phyloP scores from a whole-genome alignment of 371 early-diverging fungal species.

The Saksenaea oblongispora region DNA sequence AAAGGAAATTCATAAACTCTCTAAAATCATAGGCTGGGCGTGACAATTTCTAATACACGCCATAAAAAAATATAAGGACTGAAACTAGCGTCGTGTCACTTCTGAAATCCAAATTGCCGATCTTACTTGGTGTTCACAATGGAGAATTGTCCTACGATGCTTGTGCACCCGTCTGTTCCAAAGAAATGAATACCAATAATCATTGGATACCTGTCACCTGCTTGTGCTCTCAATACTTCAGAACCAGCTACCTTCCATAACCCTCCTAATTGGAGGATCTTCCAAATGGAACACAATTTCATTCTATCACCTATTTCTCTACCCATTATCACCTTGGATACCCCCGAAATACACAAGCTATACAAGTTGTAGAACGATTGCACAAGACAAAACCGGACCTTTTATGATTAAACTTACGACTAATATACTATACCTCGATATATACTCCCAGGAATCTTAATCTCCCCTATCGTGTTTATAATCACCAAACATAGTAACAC shows the following conservation, averaged over 20 bases:
- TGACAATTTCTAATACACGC: slow-evolving; percentile 21
- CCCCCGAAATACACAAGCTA: slow-evolving; percentile 73
- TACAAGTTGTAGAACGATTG: slow-evolving; percentile 15
- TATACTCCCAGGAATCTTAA: neutral
- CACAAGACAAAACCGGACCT: neutral
- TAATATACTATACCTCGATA: neutral
- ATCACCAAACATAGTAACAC: neutral
- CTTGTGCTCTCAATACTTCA: slow-evolving; percentile 46
- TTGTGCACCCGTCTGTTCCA: slow-evolving; percentile 53
- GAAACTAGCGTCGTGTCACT: slow-evolving; percentile 3
- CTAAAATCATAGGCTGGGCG: slow-evolving; percentile 54
- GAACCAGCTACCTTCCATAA: slow-evolving; percentile 40
- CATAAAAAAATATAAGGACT: slow-evolving; percentile 1
- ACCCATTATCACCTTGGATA: slow-evolving; percentile 54
- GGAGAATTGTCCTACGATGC: slow-evolving; percentile 39
- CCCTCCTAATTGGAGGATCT: slow-evolving; percentile 22
- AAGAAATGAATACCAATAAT: slow-evolving; percentile 50
- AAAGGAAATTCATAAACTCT: neutral
- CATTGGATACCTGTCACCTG: slow-evolving; percentile 42
- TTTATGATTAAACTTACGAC: neutral
- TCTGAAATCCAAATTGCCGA: neutral
- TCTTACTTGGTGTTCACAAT: slow-evolving; percentile 53
- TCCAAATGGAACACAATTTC: slow-evolving; percentile 45
- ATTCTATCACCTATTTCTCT: slow-evolving; percentile 59
- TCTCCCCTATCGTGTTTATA: neutral